These are phyloP conservation scores for Lactarius evosmus DNA, from an alignment of 768 basidiomycete species.

Conservation along the genomic window DNA sequence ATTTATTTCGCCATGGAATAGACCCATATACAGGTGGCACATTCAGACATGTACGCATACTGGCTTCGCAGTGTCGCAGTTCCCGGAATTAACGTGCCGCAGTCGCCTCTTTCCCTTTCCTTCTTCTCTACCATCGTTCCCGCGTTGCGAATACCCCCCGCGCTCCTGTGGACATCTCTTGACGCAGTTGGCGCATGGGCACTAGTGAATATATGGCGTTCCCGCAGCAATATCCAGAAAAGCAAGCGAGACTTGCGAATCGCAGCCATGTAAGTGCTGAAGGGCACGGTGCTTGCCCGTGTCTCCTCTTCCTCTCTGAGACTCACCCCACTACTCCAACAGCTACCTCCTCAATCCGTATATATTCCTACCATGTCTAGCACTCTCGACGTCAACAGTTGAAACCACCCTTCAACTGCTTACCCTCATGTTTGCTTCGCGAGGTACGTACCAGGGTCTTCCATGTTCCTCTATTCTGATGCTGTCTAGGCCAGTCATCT, in stretches of 20 bases:
- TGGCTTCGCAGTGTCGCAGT: neutral
- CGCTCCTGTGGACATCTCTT: slow-evolving; percentile 64
- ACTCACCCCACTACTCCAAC: slow-evolving; percentile 6
- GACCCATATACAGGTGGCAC: slow-evolving; percentile 86
- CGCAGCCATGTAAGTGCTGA: slow-evolving; percentile 56
- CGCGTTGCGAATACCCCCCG: slow-evolving; percentile 43
- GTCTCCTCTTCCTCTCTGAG: neutral
- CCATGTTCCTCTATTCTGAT: neutral
- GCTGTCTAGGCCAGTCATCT: slow-evolving; percentile 51
- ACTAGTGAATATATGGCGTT: slow-evolving; percentile 63
- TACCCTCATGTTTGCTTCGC: slow-evolving; percentile 64
- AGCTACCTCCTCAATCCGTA: slow-evolving; percentile 94
- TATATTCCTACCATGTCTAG: slow-evolving; percentile 71
- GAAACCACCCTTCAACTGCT: slow-evolving; percentile 73
- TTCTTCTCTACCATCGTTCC: slow-evolving; percentile 72
- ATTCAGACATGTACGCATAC: slow-evolving; percentile 74
- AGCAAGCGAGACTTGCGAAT: slow-evolving; percentile 58
- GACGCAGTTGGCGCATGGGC: slow-evolving; percentile 70
- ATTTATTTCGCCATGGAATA: slow-evolving; percentile 69
- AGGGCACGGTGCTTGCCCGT: neutral
- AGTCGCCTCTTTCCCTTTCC: slow-evolving; percentile 82
- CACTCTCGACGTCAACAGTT: slow-evolving; percentile 76
- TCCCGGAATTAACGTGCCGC: slow-evolving; percentile 6
- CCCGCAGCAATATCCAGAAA: slow-evolving; percentile 49
- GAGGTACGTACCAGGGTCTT: slow-evolving; percentile 43